These are phyloP conservation scores for Vigna angularis DNA, from an alignment of 306 rosid genomes.

Conservation along the genomic window DNA sequence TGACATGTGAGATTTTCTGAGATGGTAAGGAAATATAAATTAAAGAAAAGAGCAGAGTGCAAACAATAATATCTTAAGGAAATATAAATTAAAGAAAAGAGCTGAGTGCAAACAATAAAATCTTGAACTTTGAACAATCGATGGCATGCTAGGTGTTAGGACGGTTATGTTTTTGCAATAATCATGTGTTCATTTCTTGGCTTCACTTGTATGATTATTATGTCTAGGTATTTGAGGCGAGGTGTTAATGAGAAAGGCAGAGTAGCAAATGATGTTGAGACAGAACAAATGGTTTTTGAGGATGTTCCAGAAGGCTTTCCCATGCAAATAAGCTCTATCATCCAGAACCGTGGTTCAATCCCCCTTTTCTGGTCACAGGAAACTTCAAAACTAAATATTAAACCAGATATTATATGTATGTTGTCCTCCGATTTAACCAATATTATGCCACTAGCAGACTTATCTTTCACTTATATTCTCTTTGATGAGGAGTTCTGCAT, in stretches of 20 bases:
- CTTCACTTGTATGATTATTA: conserved; percentile 27
- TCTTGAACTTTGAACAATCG: conserved; percentile 39
- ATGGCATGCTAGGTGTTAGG: conserved; percentile 1
- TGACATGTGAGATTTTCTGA: conserved; percentile 13
- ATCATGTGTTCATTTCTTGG: conserved; percentile 2
- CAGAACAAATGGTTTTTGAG: conserved; percentile 86
- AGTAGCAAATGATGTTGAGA: conserved; percentile 99
- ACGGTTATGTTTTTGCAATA: conserved; percentile 30
- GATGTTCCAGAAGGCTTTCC: conserved; percentile 71
- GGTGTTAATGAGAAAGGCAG: conserved; percentile 96
- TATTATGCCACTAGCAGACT: conserved; percentile 7
- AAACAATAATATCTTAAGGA: conserved; percentile 22
- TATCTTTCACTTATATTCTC: conserved; percentile 23
- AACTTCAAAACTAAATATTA: conserved; percentile 84
- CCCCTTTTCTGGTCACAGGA: conserved; percentile 99
- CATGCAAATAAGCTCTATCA: conserved; percentile 78
- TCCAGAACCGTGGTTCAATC: conserved; percentile 96
- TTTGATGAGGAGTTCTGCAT: conserved; percentile 19
- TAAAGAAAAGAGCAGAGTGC: conserved; percentile 11
- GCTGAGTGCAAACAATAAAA: conserved; percentile 19
- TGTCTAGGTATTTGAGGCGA: conserved; percentile 82
- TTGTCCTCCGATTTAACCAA: conserved; percentile 41
- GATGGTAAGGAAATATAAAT: neutral
- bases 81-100: neutral
- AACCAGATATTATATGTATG: conserved; percentile 90